Evolutionary conservation across 1,284 basidiomycete species (phyloP).

Genomic region (Puccinia horiana): DNA sequence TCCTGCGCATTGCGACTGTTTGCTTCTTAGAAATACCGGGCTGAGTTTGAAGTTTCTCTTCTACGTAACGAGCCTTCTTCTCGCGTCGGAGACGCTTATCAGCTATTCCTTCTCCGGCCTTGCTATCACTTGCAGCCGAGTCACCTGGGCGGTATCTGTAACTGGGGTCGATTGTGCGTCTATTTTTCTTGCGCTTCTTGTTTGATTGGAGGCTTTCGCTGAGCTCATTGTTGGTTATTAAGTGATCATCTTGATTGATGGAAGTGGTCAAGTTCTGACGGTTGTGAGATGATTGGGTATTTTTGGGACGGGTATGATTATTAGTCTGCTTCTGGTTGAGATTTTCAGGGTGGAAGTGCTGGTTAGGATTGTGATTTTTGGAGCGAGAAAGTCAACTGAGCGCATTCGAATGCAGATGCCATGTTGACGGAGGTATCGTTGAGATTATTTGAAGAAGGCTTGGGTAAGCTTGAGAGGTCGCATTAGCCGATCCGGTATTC

Average conservation of each 20-base stretch:
- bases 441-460: not conserved
- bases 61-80: slow-evolving; percentile 35
- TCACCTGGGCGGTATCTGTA: slow-evolving; percentile 46
- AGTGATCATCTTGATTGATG: slow-evolving; percentile 4
- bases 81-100: slow-evolving; percentile 36
- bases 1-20: not conserved
- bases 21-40: not conserved
- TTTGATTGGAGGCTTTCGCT: not conserved
- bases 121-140: slow-evolving; percentile 42
- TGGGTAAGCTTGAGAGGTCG: not conserved
- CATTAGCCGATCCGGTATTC: slow-evolving; percentile 14
- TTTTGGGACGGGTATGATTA: not conserved
- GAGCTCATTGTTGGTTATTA: not conserved
- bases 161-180: slow-evolving; percentile 36
- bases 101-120: slow-evolving; percentile 43
- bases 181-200: slow-evolving; percentile 42
- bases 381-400: slow-evolving; percentile 11
- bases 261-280: not conserved
- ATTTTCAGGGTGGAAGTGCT: not conserved
- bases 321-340: not conserved
- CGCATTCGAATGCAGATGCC: slow-evolving; percentile 44
- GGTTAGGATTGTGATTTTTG: not conserved
- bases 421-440: slow-evolving; percentile 45
- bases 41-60: slow-evolving; percentile 7
- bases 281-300: not conserved